Base-by-base conservation (phyloP, 2,329 filamentous ascomycete species). In the Fusarium newnesense region DNA sequence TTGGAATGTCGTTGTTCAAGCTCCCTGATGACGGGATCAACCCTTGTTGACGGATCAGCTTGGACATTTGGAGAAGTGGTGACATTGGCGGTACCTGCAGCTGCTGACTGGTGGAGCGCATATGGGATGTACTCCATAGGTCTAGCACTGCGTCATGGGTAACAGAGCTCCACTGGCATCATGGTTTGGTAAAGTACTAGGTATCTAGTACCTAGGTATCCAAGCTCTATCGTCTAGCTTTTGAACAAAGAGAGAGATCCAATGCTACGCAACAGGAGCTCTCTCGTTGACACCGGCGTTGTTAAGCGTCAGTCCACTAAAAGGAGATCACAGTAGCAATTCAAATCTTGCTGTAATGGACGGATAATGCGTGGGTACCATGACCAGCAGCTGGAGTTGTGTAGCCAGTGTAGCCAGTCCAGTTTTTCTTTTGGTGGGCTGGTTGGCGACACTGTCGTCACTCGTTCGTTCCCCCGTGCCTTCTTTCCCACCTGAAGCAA, bases 111-210 rank as follows among this genome's bases (percentile, higher is more conserved):
- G 43, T 67, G 46, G 46, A 43, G 63, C 42, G 46, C 28, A 39
- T 16, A 9, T 18, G 2, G 13, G 47, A 72, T 40, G 72, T 74
- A 74, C 54, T 32, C 32, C n/a, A 40, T 54, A 61, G 63, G 72
- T 74, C 60, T 47, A 58, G 60, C 60, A 66, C 40, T 74, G 72
- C 72, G 72, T 74, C 72, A 74, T 74, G 62, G 74, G 70, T 68
- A 71, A 73, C 28, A 50, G 58, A 73, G 72, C 72, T 74, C 72
- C 71, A 74, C 72, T 58, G n/a, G 44, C 58, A 67, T 72, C 57
- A 69, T 68, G 60, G 64, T 57, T 73, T 67, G 64, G 69, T 24
- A 50, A 30, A 10, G 18, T 24, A 30, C 30, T 30, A 30, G 30
- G 30, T 30, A 30, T 24, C 24, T 30, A 30, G 30, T 30, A 30